Evolutionary conservation across 163 green algal genomes (phyloP), one percentile per base, ranked within the genome.

Genomic region (Chlamydomonas reinhardtii): DNA sequence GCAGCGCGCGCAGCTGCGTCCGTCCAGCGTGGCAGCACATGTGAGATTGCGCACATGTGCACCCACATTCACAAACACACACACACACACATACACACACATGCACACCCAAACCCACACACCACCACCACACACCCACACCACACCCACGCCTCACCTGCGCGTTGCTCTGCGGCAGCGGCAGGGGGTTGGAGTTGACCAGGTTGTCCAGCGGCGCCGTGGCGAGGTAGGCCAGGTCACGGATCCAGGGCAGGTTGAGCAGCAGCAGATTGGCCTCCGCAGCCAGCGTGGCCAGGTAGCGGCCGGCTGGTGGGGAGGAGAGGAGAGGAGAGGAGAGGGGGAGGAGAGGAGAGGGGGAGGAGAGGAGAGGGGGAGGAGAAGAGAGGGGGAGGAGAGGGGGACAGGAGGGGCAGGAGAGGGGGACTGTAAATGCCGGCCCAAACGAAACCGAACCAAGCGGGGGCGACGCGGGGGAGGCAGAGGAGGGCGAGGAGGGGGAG

Each of bases 181-280:
- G 83, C 31, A 88, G 48, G 37, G 29, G 43, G 83, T 88, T 88
- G 64, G 65, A 73, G 65, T 88, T 88, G 73, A 88, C 34, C 17
- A 84, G 8, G 65, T 88, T 88, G 65, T 88, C 73, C 17, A 88
- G 48, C 2, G 83, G 83, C 22, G 73, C 64, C n/a, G 59, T 66
- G 43, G 61, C 65, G 34, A 84, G 65, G 27, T 77, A 72, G 22
- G 73, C 73, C 25, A 88, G 83, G 48, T 88, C 83, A 17, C 73
- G 73, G 43, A 83, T 34, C 62, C 62, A 70, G 27, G 29, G 24
- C 11, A 87, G 19, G 72, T 82, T 82, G n/a, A 87, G 54, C n/a
- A 87, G 62, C 22, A 69, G 20, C 2, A 2, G 6, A 24, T 37
- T 35, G 34, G 82, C 82, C 72, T 87, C 39, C 20, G 39, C 82